Evolutionary conservation across 495 filamentous ascomycete species (phyloP), one percentile per base, ranked within the genome.

Genomic region (Podospora comata): DNA sequence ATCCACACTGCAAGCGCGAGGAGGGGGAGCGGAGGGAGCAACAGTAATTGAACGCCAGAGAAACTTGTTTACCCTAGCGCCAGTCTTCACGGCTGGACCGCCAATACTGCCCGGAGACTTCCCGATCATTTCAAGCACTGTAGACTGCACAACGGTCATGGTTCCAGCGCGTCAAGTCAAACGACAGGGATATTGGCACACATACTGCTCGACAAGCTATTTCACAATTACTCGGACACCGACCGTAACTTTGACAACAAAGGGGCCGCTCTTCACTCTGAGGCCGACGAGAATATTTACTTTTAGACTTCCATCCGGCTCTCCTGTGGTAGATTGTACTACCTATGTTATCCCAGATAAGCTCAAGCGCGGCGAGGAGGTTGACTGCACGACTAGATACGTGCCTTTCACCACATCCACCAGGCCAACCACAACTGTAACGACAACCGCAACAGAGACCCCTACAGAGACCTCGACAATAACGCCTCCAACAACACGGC

Each of bases 201-300:
- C 30, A 4, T 48, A 28, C 18, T 63, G 61, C 32, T 39, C 64
- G 15, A 67, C 32, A 16, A 61, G 56, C 57, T 67, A 48, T 18
- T 61, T 60, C 26, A 34, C 34, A 15, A 32, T 60, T 57, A 67
- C 57, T 13, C 58, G 30, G 5, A 67, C 32, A 23, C 30, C 32
- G n/a, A 48, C 32, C 23, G 11, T 32, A 48, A 20, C 30, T 19
- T 13, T 23, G 23, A 23, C 30, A 63, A 19, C 32, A 53, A 30
- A 11, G 13, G 28, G 32, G 19, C 61, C 27, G 23, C 3, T 62
- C 0, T n/a, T 62, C 2, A 30, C 23, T n/a, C 60, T 28, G 23
- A 27, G 60, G 7, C 60, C 60, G 60, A 62, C 60, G 18, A 30
- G 26, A 32, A 34, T 30, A 2, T 7, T 34, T 30, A 62, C 18